Conservation (phyloP, 108 stramenopile species). For the Nitzschia palea region DNA sequence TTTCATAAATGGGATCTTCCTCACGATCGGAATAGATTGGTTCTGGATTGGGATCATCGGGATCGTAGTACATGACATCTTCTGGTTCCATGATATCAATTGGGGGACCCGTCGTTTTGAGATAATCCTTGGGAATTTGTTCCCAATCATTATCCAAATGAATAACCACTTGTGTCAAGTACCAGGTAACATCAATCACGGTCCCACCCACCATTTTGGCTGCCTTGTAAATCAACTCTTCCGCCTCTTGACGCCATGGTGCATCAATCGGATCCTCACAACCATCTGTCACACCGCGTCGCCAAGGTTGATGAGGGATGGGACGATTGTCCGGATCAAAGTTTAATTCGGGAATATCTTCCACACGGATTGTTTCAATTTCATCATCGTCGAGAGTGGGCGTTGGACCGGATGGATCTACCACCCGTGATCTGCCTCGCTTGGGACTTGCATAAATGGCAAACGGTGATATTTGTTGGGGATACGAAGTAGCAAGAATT, state of each 20-base stretch:
- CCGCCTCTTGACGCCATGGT: conserved; percentile 71
- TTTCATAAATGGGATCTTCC: conserved; percentile 38
- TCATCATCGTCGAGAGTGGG: conserved; percentile 5
- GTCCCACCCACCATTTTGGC: conserved; percentile 49
- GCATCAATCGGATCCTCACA: conserved; percentile 81
- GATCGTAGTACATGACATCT: conserved; percentile 44
- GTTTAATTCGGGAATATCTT: conserved; percentile 32
- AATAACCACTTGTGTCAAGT: conserved; percentile 62
- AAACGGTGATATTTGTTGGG: no score
- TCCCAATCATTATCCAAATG: conserved; percentile 29
- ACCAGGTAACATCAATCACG: conserved; percentile 84
- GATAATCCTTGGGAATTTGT: conserved; percentile 7
- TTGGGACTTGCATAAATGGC: no score
- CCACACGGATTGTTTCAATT: conserved; percentile 19
- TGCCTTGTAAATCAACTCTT: conserved; percentile 59
- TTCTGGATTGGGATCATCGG: conserved; percentile 66
- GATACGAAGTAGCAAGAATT: no score
- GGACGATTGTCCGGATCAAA: conserved; percentile 49
- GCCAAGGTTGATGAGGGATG: conserved; percentile 84
- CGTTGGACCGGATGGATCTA: conserved; percentile 50
- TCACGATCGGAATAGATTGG: conserved; percentile 39
- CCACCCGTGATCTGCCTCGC: conserved; percentile 24
- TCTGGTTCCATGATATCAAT: conserved; percentile 53
- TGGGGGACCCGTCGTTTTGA: conserved; percentile 52
- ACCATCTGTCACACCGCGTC: conserved; percentile 72